Base-by-base conservation (phyloP, 2,329 filamentous ascomycete genomes). In the Colletotrichum gloeosporioides region DNA sequence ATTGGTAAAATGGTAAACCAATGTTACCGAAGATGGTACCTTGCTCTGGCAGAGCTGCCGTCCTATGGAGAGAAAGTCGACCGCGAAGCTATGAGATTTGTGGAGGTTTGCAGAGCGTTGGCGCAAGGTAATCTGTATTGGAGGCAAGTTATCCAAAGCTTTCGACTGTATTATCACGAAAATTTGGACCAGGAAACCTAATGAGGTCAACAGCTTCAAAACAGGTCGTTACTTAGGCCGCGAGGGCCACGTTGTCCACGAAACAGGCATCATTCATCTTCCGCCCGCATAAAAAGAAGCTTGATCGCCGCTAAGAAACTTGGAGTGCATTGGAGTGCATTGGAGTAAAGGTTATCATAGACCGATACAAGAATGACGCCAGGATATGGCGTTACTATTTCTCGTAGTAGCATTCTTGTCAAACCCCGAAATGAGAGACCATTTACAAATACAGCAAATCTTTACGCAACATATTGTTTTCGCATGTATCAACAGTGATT, bases 251-350 rank as follows among this genome's bases (percentile, higher is more conserved):
- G 59, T 6, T 8, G 59, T 62, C 29, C 59, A 62, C 10, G 59
- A 62, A 16, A 62, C 59, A 62, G 59, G 59, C 31, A 31, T 62
- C 6, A 62, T 32, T 29, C 59, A 62, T 31, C 59, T 62, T 2
- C 59, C 59, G 6, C 59, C 59, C 16, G 29, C 29, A n/a, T 32
- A 88, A 13, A 87, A 85, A 1, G 82, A 87, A 55, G 87, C 88
- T 77, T 88, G 83, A 79, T 12, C 18, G 86, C 86, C 16, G 84
- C 83, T 8, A 85, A 2, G 44, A 22, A 12, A 4, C 22, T 49
- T 4, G 10, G 10, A 22, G 10, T 49, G 44, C 44, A 49, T 49
- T 4, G 10, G 10, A 22, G 10, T 49, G 44, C 44, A 49, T 49
- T 49, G 6, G 18, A 49, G 10, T 7, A 10, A 10, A 49, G 44